Evolutionary conservation across 306 rosid genomes (phyloP), one percentile per base, ranked within the genome.

Genomic region (Arachis stenosperma): DNA sequence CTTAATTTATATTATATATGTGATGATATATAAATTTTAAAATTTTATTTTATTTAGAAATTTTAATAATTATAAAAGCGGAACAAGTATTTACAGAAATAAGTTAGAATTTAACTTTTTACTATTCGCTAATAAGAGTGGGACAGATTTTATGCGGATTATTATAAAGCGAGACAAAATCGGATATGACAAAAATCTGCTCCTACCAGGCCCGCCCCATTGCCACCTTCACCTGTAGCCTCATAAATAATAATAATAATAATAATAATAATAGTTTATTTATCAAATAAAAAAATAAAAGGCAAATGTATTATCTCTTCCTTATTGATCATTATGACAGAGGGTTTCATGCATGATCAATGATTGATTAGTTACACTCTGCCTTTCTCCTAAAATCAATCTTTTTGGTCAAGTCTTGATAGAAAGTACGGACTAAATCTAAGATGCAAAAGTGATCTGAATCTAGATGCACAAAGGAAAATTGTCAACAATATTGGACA

Each of bases 341-440:
- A 15, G 14, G 39, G 8, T 33, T 33, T 2, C 37, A 33, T 52
- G 57, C 33, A 29, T 15, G 51, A 30, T 67, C 5, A 13, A 78
- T 65, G 22, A 79, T 66, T 51, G 33, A 59, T 75, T 73, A 39
- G 78, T 44, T 78, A 65, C 56, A 65, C 29, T 71, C 74, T 47
- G 14, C 11, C 74, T 65, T 79, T 66, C 75, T 27, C 65, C 47
- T 66, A 5, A 48, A 29, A 10, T 7, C 74, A 56, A 58, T 66
- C 17, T n/a, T 41, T 54, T 65, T 48, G 14, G 11, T 64, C 65
- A 61, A 47, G 8, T 51, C 9, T 33, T 15, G 3, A 8, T 42
- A 41, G 58, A 30, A 29, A 70, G 33, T 37, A 69, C 51, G 13
- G 52, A 22, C 13, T 37, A 61, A 48, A 48, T 48, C 47, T 41